phyloP scores from a whole-genome alignment of 805 yeast genomes.

The Saccharomycopsis malanga region DNA sequence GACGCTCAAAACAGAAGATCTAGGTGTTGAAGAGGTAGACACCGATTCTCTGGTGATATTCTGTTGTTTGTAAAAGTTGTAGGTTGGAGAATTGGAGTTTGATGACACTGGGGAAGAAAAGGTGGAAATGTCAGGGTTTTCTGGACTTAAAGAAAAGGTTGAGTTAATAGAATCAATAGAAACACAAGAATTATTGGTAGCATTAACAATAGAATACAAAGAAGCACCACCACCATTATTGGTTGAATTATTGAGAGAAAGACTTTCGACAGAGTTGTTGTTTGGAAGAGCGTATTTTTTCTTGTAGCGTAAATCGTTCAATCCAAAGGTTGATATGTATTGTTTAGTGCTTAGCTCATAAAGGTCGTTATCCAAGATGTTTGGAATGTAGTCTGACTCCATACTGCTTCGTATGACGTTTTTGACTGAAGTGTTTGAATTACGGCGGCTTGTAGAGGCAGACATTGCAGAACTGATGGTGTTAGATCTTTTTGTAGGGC shows the following conservation, averaged over 20 bases:
- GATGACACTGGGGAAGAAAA: conserved; percentile 2
- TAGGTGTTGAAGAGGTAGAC: conserved; percentile 9
- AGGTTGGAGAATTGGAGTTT: not conserved
- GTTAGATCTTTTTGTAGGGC: not conserved
- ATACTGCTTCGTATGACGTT: conserved; percentile 5
- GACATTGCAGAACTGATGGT: not conserved
- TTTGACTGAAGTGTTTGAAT: not conserved
- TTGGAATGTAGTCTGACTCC: conserved; percentile 13
- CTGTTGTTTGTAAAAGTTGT: conserved; percentile 3
- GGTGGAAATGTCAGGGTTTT: conserved; percentile 6
- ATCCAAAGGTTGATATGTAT: conserved; percentile 11
- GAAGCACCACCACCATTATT: conserved; percentile 1
- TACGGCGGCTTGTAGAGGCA: not conserved
- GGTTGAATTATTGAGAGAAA: not conserved
- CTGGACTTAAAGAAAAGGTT: conserved; percentile 8
- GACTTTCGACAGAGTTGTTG: conserved; percentile 13
- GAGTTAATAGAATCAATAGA: conserved; percentile 16
- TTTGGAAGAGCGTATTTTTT: conserved; percentile 21
- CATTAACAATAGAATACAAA: conserved; percentile 17
- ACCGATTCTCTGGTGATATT: conserved; percentile 7
- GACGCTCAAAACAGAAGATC: conserved; percentile 18
- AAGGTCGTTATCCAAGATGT: conserved; percentile 13
- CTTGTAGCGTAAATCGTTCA: conserved; percentile 18
- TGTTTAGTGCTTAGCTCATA: conserved; percentile 9
- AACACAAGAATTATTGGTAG: conserved; percentile 12